These are phyloP conservation scores for Antarctomyces pellizariae DNA, from an alignment of 495 filamentous ascomycete species.

Conservation along the genomic window DNA sequence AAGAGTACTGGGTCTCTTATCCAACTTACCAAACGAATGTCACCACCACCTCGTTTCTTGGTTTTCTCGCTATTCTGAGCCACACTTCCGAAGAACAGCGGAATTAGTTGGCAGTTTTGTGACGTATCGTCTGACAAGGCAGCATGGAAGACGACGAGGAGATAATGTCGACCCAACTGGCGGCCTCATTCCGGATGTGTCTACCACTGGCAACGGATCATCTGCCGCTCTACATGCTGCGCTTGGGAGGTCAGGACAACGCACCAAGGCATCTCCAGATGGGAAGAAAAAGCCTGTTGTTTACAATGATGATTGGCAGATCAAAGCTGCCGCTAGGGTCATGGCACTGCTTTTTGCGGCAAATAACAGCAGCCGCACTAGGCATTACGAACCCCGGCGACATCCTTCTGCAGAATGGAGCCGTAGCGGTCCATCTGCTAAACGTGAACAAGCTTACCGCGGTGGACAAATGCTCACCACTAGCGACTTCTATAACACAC, in stretches of 20 bases:
- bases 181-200: constrained; percentile 47
- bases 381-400: constrained; percentile 6
- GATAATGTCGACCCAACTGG: constrained; percentile 30
- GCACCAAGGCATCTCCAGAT: constrained; percentile 15
- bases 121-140: constrained; percentile 55
- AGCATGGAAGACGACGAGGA: constrained; percentile 42
- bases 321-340: constrained; percentile 57
- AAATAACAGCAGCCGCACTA: constrained; percentile 32
- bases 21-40: constrained; percentile 50
- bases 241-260: constrained; percentile 26
- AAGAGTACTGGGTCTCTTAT: constrained; percentile 56
- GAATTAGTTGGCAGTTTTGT: constrained; percentile 62
- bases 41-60: constrained; percentile 71
- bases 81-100: constrained; percentile 45
- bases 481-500: constrained; percentile 68
- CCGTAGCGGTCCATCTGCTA: constrained; percentile 6
- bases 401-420: not conserved
- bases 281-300: constrained; percentile 30
- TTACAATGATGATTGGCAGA: constrained; percentile 82
- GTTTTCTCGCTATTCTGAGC: constrained; percentile 50
- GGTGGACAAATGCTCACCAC: constrained; percentile 48
- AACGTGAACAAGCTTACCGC: constrained; percentile 16
- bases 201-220: constrained; percentile 30
- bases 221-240: constrained; percentile 59
- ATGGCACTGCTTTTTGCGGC: constrained; percentile 69